Evolutionary conservation across 441 rosid species (phyloP).

Genomic region (Hura crepitans): DNA sequence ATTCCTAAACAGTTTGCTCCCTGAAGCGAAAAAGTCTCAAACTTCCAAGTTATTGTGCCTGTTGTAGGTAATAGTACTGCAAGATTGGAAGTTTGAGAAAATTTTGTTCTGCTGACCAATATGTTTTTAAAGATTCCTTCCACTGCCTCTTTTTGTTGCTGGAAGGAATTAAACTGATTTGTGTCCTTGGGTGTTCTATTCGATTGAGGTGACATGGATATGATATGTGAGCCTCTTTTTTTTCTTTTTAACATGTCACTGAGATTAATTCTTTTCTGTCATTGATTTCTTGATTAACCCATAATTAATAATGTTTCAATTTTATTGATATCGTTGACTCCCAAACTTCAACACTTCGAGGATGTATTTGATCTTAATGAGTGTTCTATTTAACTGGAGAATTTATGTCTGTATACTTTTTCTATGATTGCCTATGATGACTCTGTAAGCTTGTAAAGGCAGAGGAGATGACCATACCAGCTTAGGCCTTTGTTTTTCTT

Average conservation of each 20-base stretch:
- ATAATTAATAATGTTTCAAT: background rate
- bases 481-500: slow-evolving; percentile 29
- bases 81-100: slow-evolving; percentile 7
- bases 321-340: background rate
- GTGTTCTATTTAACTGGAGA: background rate
- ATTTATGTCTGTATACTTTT: background rate
- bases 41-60: background rate
- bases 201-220: background rate
- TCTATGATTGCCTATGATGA: slow-evolving; percentile 33
- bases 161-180: background rate
- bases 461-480: slow-evolving; percentile 25
- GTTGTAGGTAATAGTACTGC: background rate
- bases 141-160: background rate
- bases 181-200: background rate
- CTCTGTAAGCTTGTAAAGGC: slow-evolving; percentile 45
- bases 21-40: slow-evolving; percentile 17
- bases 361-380: background rate
- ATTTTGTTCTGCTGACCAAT: background rate
- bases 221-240: background rate
- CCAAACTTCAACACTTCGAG: background rate
- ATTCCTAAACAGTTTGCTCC: slow-evolving; percentile 24
- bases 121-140: background rate
- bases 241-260: background rate
- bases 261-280: background rate
- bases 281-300: background rate